A percentile compares a stretch with the other conserved stretches of the same genome.
phyloP scores from a whole-genome alignment of 2,329 filamentous ascomycete genomes.

The Exophiala alcalophila region DNA sequence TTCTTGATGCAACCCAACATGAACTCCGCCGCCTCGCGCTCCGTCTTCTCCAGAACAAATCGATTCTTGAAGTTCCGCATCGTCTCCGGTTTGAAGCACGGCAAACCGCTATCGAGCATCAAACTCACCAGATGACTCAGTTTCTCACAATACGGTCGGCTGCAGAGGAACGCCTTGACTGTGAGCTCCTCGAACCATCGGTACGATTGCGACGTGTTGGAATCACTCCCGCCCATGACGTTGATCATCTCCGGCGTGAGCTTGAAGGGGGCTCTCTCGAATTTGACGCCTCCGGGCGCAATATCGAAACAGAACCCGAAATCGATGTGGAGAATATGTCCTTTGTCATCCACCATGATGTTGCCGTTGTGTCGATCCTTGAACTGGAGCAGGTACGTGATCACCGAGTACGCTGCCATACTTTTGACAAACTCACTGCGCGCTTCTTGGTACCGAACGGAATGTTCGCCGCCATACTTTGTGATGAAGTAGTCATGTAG shows the following conservation, averaged over 20 bases:
- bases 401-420: constrained; percentile 97
- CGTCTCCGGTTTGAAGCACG: constrained; percentile 96
- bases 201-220: constrained; percentile 78
- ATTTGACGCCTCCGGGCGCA: constrained; percentile 91
- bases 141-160: constrained; percentile 81
- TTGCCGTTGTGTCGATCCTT: constrained; percentile 99
- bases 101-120: constrained; percentile 94
- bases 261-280: constrained; percentile 98
- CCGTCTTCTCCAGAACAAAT: constrained; percentile 87
- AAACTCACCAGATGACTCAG: constrained; percentile 83
- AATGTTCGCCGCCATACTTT: constrained; percentile 96
- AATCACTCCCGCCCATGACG: constrained; percentile 76
- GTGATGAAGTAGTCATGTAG: constrained; percentile 97
- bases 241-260: constrained; percentile 95
- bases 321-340: constrained; percentile 97
- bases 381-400: constrained; percentile 95
- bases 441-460: constrained; percentile 88
- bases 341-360: constrained; percentile 98
- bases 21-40: constrained; percentile 90
- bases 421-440: constrained; percentile 97
- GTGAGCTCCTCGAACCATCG: constrained; percentile 95
- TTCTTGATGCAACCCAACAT: constrained; percentile 86
- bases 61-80: constrained; percentile 88
- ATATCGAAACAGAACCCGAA: constrained; percentile 99
- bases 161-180: constrained; percentile 90